A percentile compares a stretch with the other conserved stretches of the same genome.
Evolutionary conservation across 495 filamentous ascomycete species (phyloP).

Genomic region (Clohesyomyces aquaticus): DNA sequence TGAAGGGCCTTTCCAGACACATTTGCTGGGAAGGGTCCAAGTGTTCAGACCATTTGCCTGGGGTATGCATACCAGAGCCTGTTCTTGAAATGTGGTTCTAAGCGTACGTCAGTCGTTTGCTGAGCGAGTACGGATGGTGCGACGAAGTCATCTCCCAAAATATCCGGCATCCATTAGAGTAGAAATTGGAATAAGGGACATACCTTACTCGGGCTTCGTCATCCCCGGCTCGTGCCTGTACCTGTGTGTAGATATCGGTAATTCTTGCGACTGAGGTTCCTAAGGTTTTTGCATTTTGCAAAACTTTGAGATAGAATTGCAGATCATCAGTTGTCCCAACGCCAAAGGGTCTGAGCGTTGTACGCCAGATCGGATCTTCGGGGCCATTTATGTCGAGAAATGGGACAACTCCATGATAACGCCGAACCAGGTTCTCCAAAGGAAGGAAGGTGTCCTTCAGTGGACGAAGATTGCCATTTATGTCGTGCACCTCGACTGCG

Average conservation of each 20-base stretch:
- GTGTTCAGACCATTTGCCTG: not conserved
- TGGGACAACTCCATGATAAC: not conserved
- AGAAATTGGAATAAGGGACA: not conserved
- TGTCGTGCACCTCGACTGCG: not conserved
- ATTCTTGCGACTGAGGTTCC: not conserved
- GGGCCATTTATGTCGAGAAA: not conserved
- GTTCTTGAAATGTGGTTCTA: not conserved
- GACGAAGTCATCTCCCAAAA: not conserved
- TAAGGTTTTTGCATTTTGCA: not conserved
- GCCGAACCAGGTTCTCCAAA: not conserved
- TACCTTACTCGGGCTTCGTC: not conserved
- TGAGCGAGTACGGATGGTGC: not conserved
- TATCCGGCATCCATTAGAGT: not conserved
- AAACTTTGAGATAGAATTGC: constrained; percentile 2
- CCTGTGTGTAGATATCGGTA: not conserved
- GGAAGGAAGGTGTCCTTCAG: constrained; percentile 4
- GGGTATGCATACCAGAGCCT: constrained; percentile 1
- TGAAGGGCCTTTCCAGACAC: not conserved
- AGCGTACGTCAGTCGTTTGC: not conserved
- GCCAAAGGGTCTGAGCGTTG: not conserved
- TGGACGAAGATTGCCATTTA: not conserved
- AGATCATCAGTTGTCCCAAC: constrained; percentile 7
- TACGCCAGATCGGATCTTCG: not conserved
- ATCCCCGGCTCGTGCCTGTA: constrained; percentile 1
- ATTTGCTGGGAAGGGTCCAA: not conserved